These are phyloP conservation scores for Penicillium psychrosexuale DNA, from an alignment of 2,329 filamentous ascomycete species.

Conservation along the genomic window DNA sequence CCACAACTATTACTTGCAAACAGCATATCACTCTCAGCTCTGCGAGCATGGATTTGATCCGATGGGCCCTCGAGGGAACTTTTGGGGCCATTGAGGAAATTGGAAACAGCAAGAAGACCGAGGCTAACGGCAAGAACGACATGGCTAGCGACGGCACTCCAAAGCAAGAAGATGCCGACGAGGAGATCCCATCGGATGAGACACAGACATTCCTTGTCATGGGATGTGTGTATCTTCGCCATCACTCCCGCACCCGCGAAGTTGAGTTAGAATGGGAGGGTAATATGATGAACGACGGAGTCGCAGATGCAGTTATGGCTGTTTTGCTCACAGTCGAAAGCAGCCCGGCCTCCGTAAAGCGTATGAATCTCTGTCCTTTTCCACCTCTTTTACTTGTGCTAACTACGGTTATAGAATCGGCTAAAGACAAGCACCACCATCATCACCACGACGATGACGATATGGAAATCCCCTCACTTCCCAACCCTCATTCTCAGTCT, in stretches of 20 bases:
- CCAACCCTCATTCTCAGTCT: conserved; percentile 72
- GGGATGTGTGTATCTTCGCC: conserved; percentile 83
- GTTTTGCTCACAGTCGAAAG: conserved; percentile 89
- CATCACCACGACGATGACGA: conserved; percentile 45
- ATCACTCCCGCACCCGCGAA: conserved; percentile 67
- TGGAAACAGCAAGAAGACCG: conserved; percentile 23
- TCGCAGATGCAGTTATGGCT: conserved; percentile 95
- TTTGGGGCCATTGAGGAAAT: conserved; percentile 76
- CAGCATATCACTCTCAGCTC: conserved; percentile 85
- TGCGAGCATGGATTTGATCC: conserved; percentile 84
- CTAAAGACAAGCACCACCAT: conserved; percentile 57
- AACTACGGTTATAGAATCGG: conserved; percentile 48
- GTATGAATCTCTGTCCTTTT: conserved; percentile 48
- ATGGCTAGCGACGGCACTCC: conserved; percentile 34
- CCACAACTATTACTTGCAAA: conserved; percentile 88
- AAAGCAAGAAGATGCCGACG: conserved; percentile 44
- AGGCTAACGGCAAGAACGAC: conserved; percentile 23
- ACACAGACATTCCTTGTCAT: conserved; percentile 64
- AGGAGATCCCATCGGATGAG: conserved; percentile 42
- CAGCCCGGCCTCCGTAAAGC: conserved; percentile 90
- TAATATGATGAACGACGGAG: conserved; percentile 94
- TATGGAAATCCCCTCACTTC: conserved; percentile 41
- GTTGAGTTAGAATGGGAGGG: conserved; percentile 96
- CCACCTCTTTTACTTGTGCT: conserved; percentile 2
- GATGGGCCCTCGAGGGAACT: conserved; percentile 90